phyloP scores from a whole-genome alignment of 1,139 yeast genomes.

The Taphrina wiesneri region DNA sequence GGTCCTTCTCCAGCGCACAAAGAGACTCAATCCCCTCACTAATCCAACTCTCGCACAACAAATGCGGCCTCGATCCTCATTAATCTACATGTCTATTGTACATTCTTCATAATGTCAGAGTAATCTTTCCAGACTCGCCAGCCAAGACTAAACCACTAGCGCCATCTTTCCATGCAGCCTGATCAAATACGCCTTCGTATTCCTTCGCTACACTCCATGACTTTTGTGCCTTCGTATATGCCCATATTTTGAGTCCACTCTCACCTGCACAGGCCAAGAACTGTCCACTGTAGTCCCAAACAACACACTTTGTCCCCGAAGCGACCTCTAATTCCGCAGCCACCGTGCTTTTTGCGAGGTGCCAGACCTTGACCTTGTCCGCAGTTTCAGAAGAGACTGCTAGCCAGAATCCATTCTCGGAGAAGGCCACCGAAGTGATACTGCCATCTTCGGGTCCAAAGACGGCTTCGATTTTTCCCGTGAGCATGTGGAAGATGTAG shows the following conservation, averaged over 20 bases:
- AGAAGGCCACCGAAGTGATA: conserved; percentile 55
- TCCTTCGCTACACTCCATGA: conserved; percentile 29
- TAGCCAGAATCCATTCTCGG: conserved; percentile 72
- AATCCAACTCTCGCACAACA: background rate
- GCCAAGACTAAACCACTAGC: conserved; percentile 18
- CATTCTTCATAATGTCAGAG: background rate
- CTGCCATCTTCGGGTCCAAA: conserved; percentile 44
- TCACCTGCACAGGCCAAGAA: conserved; percentile 44
- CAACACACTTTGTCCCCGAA: conserved; percentile 41
- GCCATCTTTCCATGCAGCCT: conserved; percentile 25
- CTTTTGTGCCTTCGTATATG: conserved; percentile 32
- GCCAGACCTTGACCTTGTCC: conserved; percentile 39
- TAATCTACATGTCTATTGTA: background rate
- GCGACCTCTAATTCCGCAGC: conserved; percentile 41
- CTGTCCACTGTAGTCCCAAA: conserved; percentile 53
- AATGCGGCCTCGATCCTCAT: background rate
- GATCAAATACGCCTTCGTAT: background rate
- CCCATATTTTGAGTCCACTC: conserved; percentile 15
- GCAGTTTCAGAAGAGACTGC: conserved; percentile 43
- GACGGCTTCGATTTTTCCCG: conserved; percentile 50
- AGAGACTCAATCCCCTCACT: background rate
- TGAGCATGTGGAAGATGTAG: conserved; percentile 51
- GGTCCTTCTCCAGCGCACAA: background rate
- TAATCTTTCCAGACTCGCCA: background rate
- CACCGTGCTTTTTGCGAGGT: conserved; percentile 41